Evolutionary conservation across 2,329 filamentous ascomycete genomes (phyloP).

Genomic region (Scedosporium apiospermum): DNA sequence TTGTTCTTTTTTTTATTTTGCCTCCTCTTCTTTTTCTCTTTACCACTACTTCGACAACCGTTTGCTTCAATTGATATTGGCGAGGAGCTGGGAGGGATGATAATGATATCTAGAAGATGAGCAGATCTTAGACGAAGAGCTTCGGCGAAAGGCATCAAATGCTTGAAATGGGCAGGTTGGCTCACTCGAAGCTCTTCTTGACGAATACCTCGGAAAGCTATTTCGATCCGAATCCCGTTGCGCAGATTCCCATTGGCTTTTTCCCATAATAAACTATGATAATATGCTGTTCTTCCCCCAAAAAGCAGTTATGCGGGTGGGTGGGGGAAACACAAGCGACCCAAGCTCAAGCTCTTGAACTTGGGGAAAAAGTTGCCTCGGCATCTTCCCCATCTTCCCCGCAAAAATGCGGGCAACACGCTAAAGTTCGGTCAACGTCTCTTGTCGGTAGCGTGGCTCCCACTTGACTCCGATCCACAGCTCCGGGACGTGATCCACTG

Average conservation of each 20-base stretch:
- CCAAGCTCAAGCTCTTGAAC: background rate
- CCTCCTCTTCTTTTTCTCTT: background rate
- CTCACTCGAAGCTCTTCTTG: background rate
- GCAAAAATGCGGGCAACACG: background rate
- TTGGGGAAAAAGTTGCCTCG: slow-evolving; percentile 15
- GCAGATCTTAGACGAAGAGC: background rate
- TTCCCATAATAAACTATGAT: too few species aligned
- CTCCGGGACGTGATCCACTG: too few species aligned
- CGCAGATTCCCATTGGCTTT: background rate
- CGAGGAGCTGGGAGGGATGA: background rate
- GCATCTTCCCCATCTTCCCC: slow-evolving; percentile 11
- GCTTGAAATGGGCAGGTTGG: background rate
- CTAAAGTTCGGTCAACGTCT: too few species aligned
- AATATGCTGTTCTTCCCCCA: background rate
- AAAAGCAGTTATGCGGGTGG: background rate
- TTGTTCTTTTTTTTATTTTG: background rate
- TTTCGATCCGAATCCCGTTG: background rate
- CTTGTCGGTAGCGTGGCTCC: background rate
- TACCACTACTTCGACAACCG: background rate
- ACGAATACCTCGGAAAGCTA: background rate
- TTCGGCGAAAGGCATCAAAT: background rate
- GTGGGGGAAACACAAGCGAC: background rate
- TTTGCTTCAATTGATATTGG: background rate
- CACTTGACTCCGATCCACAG: too few species aligned
- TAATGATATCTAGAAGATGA: background rate